A percentile compares a stretch with the other conserved stretches of the same genome.
Conservation (phyloP, 2,329 filamentous ascomycete genomes). For the Tricladium varicosporioides region DNA sequence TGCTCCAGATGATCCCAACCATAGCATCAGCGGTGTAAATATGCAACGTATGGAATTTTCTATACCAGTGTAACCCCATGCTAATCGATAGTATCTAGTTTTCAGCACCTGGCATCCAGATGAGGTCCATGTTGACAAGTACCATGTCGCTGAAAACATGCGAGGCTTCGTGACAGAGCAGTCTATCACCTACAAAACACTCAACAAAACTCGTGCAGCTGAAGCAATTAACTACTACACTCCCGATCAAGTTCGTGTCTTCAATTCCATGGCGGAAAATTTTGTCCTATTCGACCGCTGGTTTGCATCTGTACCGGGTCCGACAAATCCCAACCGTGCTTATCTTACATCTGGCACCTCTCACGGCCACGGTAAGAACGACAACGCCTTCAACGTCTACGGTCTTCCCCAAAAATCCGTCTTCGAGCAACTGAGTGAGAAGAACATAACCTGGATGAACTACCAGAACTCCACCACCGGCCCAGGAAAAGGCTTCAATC, state of each 20-base stretch:
- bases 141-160: slow-evolving; percentile 31
- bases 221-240: slow-evolving; percentile 45
- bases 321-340: slow-evolving; percentile 36
- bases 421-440: slow-evolving; percentile 41
- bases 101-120: slow-evolving; percentile 39
- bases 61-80: not conserved
- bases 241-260: slow-evolving; percentile 40
- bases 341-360: slow-evolving; percentile 41
- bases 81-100: slow-evolving; percentile 23
- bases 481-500: slow-evolving; percentile 36
- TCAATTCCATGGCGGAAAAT: slow-evolving; percentile 41
- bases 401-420: slow-evolving; percentile 39
- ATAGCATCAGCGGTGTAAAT: slow-evolving; percentile 41
- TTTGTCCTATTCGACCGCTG: slow-evolving; percentile 44
- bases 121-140: slow-evolving; percentile 21
- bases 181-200: slow-evolving; percentile 35
- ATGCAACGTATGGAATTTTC: slow-evolving; percentile 34
- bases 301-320: slow-evolving; percentile 41
- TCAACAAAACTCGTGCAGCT: slow-evolving; percentile 38
- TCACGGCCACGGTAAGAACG: slow-evolving; percentile 39
- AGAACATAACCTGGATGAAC: slow-evolving; percentile 44
- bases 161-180: slow-evolving; percentile 44
- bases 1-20: slow-evolving; percentile 42
- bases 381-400: slow-evolving; percentile 35
- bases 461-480: slow-evolving; percentile 42